A percentile compares a stretch with the other conserved stretches of the same genome.
Conservation (phyloP, 495 filamentous ascomycete species). For the Hypomontagnella submonticulosa region DNA sequence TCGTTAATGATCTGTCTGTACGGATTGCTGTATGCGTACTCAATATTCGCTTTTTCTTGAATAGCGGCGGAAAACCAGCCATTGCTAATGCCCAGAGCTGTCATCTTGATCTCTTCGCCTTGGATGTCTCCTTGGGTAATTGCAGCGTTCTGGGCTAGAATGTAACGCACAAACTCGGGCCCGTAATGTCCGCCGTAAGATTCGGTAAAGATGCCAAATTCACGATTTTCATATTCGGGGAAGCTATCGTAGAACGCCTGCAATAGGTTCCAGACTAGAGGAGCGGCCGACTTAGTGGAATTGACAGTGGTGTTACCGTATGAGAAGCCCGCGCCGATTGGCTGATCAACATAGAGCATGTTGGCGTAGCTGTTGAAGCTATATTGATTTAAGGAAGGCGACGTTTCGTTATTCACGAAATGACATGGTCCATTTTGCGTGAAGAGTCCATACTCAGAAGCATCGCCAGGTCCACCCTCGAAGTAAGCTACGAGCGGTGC, state of each 20-base stretch:
- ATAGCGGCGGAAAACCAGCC: constrained; percentile 64
- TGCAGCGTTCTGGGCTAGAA: constrained; percentile 62
- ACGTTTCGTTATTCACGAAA: constrained; percentile 64
- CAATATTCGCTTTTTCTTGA: constrained; percentile 63
- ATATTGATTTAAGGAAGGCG: constrained; percentile 65
- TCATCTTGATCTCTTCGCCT: constrained; percentile 62
- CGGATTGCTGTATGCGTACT: constrained; percentile 64
- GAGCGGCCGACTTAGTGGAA: constrained; percentile 63
- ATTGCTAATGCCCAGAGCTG: constrained; percentile 68
- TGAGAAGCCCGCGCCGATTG: constrained; percentile 70
- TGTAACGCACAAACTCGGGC: constrained; percentile 64
- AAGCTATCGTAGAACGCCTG: constrained; percentile 67
- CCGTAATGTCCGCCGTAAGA: constrained; percentile 67
- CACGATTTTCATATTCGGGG: constrained; percentile 63
- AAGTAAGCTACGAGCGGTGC: constrained; percentile 66
- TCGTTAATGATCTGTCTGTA: constrained; percentile 62
- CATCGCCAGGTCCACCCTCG: constrained; percentile 70
- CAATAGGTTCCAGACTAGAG: constrained; percentile 64
- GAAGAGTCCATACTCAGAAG: constrained; percentile 70
- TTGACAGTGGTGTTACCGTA: constrained; percentile 64
- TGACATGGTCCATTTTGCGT: constrained; percentile 70
- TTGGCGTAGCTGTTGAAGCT: constrained; percentile 72
- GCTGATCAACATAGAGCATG: constrained; percentile 74
- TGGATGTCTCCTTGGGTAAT: constrained; percentile 52
- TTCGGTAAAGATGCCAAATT: constrained; percentile 67